A percentile compares a stretch with the other conserved stretches of the same genome.
phyloP scores from a whole-genome alignment of 306 rosid genomes.

The Vigna radiata region DNA sequence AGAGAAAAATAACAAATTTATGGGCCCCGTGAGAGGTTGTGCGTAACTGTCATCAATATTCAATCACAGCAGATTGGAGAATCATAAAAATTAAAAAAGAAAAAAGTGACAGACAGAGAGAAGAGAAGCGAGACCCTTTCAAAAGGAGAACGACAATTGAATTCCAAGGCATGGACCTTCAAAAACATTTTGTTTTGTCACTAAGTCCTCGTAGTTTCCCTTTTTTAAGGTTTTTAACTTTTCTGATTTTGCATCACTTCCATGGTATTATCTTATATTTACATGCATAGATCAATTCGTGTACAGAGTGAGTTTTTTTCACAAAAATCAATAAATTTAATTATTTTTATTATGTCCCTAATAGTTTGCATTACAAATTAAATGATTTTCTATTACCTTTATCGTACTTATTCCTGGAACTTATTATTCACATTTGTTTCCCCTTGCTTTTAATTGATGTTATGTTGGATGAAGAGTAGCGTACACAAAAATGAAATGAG shows the following conservation, averaged over 20 bases:
- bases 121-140: slow-evolving; percentile 21
- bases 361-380: not conserved
- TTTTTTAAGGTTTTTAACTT: not conserved
- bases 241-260: slow-evolving; percentile 9
- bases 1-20: not conserved
- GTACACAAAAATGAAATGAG: not conserved
- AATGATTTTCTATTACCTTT: not conserved
- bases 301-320: not conserved
- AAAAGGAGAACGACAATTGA: slow-evolving; percentile 15
- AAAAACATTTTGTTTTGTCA: slow-evolving; percentile 16
- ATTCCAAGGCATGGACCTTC: not conserved
- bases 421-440: not conserved
- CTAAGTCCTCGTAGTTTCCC: slow-evolving; percentile 23
- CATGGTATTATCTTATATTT: not conserved
- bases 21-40: slow-evolving; percentile 22
- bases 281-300: too few relatives aligned
- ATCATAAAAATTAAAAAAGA: not conserved
- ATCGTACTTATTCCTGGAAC: not conserved
- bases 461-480: not conserved
- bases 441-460: not conserved
- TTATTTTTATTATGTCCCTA: not conserved
- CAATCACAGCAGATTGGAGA: slow-evolving; percentile 18
- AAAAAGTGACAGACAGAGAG: slow-evolving; percentile 18
- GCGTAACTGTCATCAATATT: slow-evolving; percentile 36
- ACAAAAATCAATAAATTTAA: not conserved